Conservation (phyloP, 2,329 filamentous ascomycete species). For the Diatrype stigma region DNA sequence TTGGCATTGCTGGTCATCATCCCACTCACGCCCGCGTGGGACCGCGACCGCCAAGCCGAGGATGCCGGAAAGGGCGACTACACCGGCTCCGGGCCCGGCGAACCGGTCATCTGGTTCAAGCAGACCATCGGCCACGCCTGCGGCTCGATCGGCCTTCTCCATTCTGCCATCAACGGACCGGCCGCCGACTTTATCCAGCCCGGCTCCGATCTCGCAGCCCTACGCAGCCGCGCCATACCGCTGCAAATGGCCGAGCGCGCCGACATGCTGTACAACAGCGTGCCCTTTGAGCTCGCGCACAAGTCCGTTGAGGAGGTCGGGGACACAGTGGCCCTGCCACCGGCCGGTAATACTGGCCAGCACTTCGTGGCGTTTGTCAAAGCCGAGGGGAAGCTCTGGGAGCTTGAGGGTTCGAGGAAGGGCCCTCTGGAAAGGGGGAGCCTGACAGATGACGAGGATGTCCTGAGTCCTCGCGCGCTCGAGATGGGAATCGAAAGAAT, state of each 20-base stretch:
- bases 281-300: constrained; percentile 69
- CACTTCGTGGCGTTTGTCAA: constrained; percentile 84
- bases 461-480: constrained; percentile 64
- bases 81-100: constrained; percentile 40
- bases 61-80: constrained; percentile 14
- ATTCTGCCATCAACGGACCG: constrained; percentile 67
- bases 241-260: constrained; percentile 60
- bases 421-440: constrained; percentile 66
- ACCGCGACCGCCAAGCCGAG: constrained; percentile 33
- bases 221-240: constrained; percentile 60
- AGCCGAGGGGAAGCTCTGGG: constrained; percentile 64
- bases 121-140: constrained; percentile 83
- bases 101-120: constrained; percentile 77
- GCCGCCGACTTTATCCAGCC: constrained; percentile 50
- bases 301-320: constrained; percentile 64
- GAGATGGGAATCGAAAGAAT: constrained; percentile 50
- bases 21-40: constrained; percentile 50
- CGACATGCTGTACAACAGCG: constrained; percentile 65
- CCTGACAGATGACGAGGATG: constrained; percentile 53
- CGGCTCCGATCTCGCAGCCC: constrained; percentile 49
- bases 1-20: constrained; percentile 78
- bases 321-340: constrained; percentile 60
- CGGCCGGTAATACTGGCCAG: constrained; percentile 59
- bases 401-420: constrained; percentile 71
- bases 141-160: constrained; percentile 73